These are phyloP conservation scores for Cicer cuneatum DNA, from an alignment of 306 rosid genomes.

Conservation along the genomic window DNA sequence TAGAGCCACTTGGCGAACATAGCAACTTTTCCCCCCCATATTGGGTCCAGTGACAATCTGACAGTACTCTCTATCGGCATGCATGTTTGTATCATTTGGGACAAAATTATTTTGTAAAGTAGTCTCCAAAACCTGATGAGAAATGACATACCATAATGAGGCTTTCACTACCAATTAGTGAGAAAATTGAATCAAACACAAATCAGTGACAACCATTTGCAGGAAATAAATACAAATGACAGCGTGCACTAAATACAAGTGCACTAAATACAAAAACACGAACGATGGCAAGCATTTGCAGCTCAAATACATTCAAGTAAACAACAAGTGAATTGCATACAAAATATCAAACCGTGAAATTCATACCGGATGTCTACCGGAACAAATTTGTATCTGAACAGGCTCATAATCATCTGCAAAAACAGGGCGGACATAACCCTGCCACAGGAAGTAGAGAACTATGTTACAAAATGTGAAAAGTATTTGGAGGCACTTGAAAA, in stretches of 20 bases:
- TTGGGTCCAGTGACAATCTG: constrained; percentile 97
- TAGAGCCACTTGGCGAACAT: constrained; percentile 95
- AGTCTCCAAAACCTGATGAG: constrained; percentile 76
- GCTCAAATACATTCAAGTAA: constrained; percentile 28
- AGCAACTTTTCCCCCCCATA: constrained; percentile 99
- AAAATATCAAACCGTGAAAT: constrained; percentile 33
- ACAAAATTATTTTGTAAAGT: constrained; percentile 83
- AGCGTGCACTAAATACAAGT: constrained; percentile 1
- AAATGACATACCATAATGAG: constrained; percentile 48
- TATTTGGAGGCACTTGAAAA: constrained; percentile 34
- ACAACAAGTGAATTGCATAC: constrained; percentile 19
- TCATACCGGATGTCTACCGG: constrained; percentile 93
- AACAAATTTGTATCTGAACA: constrained; percentile 71
- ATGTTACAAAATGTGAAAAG: constrained; percentile 19
- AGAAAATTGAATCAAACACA: constrained; percentile 18
- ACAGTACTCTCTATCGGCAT: constrained; percentile 71
- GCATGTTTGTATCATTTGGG: constrained; percentile 84
- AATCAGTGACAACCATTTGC: constrained; percentile 18
- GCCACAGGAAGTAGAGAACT: constrained; percentile 48
- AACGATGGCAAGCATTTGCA: constrained; percentile 29
- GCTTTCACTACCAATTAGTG: constrained; percentile 32
- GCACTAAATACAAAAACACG: constrained; percentile 27
- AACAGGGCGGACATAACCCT: constrained; percentile 81
- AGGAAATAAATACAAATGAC: constrained; percentile 17
- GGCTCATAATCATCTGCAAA: constrained; percentile 72